phyloP scores from a whole-genome alignment of 345 rosid genomes.

The Diplotaxis tenuifolia region DNA sequence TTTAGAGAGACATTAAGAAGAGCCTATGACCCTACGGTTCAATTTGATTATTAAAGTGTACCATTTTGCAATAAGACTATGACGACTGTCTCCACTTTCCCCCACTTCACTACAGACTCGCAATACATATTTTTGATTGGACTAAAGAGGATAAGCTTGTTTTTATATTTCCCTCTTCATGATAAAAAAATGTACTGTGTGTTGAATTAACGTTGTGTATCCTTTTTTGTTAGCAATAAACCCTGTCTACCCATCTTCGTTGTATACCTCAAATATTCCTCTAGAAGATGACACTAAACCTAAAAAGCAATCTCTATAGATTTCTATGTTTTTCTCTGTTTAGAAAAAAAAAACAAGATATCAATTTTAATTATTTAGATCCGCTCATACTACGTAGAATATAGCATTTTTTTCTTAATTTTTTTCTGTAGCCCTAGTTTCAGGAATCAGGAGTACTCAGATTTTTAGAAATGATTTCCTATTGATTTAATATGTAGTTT shows the following conservation, averaged over 20 bases:
- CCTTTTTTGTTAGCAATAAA: slow-evolving; percentile 15
- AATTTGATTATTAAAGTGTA: slow-evolving; percentile 25
- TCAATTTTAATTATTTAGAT: not conserved
- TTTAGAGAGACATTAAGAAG: slow-evolving; percentile 5
- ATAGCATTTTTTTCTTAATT: not conserved
- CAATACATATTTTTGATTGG: slow-evolving; percentile 42
- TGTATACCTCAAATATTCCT: slow-evolving; percentile 14
- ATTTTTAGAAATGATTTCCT: not conserved
- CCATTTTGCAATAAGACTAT: slow-evolving; percentile 24
- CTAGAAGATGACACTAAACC: slow-evolving; percentile 19
- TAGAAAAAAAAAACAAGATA: not conserved
- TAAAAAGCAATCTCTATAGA: slow-evolving; percentile 12
- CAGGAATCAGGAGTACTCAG: not conserved
- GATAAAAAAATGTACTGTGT: slow-evolving; percentile 14
- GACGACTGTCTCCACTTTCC: slow-evolving; percentile 54
- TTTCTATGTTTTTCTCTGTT: slow-evolving; percentile 19
- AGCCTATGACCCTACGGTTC: slow-evolving; percentile 23
- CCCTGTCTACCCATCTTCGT: slow-evolving; percentile 11
- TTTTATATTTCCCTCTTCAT: slow-evolving; percentile 6
- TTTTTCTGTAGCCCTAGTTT: not conserved
- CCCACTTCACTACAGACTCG: slow-evolving; percentile 41
- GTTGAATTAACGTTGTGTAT: not conserved
- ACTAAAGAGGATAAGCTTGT: slow-evolving; percentile 47
- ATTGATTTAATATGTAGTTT: not conserved
- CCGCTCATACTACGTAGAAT: not conserved